Conservation (phyloP, 1,284 basidiomycete species). For the Sporisorium iseilematis-ciliati region DNA sequence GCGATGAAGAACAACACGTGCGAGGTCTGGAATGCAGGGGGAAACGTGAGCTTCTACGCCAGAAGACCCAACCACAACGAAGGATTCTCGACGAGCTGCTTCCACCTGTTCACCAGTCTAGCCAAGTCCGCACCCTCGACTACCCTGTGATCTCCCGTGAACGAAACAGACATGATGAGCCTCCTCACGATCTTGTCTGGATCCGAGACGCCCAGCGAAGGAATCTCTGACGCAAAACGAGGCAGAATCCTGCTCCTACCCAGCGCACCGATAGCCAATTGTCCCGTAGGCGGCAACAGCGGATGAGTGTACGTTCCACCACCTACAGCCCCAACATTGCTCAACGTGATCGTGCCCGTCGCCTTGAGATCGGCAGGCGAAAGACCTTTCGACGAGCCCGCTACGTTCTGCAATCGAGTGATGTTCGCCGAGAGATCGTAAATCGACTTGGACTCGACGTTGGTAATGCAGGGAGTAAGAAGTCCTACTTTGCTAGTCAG, state of each 20-base stretch:
- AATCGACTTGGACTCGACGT: slow-evolving; percentile 76
- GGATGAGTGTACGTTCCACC: slow-evolving; percentile 60
- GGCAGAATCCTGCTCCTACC: slow-evolving; percentile 72
- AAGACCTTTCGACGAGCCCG: slow-evolving; percentile 27
- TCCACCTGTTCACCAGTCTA: slow-evolving; percentile 89
- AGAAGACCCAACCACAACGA: slow-evolving; percentile 78
- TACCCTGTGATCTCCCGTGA: slow-evolving; percentile 83
- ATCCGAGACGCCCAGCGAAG: slow-evolving; percentile 23
- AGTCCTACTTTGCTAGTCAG: slow-evolving; percentile 83
- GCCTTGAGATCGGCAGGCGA: slow-evolving; percentile 28
- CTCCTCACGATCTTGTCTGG: slow-evolving; percentile 44
- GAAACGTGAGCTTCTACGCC: slow-evolving; percentile 13
- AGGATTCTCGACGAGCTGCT: slow-evolving; percentile 83
- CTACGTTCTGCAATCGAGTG: slow-evolving; percentile 41
- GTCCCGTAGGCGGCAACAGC: slow-evolving; percentile 86
- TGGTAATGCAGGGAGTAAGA: slow-evolving; percentile 84
- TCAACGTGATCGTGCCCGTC: slow-evolving; percentile 81
- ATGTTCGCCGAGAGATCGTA: slow-evolving; percentile 74
- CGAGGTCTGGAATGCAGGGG: slow-evolving; percentile 1
- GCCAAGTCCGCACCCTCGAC: slow-evolving; percentile 93
- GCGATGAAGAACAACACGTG: slow-evolving; percentile 1
- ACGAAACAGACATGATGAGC: slow-evolving; percentile 58
- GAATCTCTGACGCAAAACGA: slow-evolving; percentile 50
- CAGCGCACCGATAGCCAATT: slow-evolving; percentile 89
- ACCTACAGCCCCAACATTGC: slow-evolving; percentile 73